Evolutionary conservation across 768 basidiomycete species (phyloP), one percentile per base, ranked within the genome.

Genomic region (Lentinula sp.): DNA sequence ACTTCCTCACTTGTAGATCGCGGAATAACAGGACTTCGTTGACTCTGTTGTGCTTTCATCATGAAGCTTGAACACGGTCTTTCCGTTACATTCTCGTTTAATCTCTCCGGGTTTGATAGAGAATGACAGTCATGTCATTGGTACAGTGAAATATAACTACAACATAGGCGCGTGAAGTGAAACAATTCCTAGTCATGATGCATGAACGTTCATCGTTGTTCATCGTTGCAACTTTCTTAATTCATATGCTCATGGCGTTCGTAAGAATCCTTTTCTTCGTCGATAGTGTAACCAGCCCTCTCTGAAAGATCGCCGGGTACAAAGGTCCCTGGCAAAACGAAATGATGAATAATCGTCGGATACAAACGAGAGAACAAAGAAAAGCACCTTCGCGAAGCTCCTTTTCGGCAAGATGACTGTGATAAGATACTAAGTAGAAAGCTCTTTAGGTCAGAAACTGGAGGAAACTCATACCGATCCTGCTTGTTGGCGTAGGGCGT

Each of bases 361-460:
- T 13, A 40, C 37, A 8, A 50, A 21, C 18, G 50, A 57, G 15
- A 54, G 40, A 10, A 48, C 39, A 56, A 32, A 48, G 43, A 21
- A 53, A n/a, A 10, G 5, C 49, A 75, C 78, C 77, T 70, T 74
- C 61, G 3, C 75, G 72, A 10, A 78, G 73, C 48, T 78, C 74
- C 31, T 73, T 60, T 63, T 78, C 77, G 4, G 73, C 75, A 4
- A 56, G 55, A 13, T 21, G 23, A 40, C 55, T 56, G 28, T 9
- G 23, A 23, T 9, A 5, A 46, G 15, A 46, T 23, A 23, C 23
- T 46, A n/a, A 6, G 43, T 45, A 5, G 13, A 18, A 37, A 21
- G 15, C 35, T 55, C 18, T 37, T 15, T 4, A 23, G 13, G 28
- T 6, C 0, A 56, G 53, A 31, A 23, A n/a, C 40, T 11, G 18